Evolutionary conservation across 306 rosid genomes (phyloP).

Genomic region (Mucuna pruriens): DNA sequence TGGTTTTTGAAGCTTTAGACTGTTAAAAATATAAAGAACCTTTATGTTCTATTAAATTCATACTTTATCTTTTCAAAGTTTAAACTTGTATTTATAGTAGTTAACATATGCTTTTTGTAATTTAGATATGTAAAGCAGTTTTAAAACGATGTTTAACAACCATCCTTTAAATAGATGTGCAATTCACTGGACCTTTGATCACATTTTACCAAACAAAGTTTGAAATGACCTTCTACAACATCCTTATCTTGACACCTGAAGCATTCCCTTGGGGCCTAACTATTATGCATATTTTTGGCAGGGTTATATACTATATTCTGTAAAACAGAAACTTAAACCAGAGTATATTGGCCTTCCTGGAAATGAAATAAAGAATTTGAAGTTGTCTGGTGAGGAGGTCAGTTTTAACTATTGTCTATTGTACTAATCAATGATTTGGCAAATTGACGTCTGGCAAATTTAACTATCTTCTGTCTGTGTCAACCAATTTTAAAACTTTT

Average conservation of each 20-base stretch:
- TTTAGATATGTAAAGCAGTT: background rate
- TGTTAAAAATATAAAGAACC: slow-evolving; percentile 1
- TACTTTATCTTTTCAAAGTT: background rate
- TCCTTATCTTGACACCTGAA: background rate
- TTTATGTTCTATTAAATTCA: background rate
- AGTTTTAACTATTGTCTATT: slow-evolving; percentile 45
- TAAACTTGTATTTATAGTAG: background rate
- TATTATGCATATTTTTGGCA: slow-evolving; percentile 49
- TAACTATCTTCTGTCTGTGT: background rate
- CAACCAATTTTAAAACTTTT: slow-evolving; percentile 1
- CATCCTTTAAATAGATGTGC: slow-evolving; percentile 20
- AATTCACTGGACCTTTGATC: background rate
- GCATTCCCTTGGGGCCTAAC: background rate
- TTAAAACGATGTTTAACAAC: background rate
- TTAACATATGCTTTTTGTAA: slow-evolving; percentile 11
- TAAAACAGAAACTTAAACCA: slow-evolving; percentile 79
- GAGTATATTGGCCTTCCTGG: slow-evolving; percentile 69
- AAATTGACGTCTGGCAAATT: slow-evolving; percentile 25
- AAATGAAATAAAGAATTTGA: slow-evolving; percentile 71
- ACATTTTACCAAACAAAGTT: slow-evolving; percentile 4
- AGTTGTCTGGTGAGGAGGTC: slow-evolving; percentile 86
- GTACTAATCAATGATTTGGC: slow-evolving; percentile 29
- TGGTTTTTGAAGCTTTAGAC: slow-evolving; percentile 18
- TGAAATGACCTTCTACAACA: background rate
- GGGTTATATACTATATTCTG: slow-evolving; percentile 82